Evolutionary conservation across 176 grass and related monocot genomes (phyloP).

Genomic region (Aegilops bicornis): DNA sequence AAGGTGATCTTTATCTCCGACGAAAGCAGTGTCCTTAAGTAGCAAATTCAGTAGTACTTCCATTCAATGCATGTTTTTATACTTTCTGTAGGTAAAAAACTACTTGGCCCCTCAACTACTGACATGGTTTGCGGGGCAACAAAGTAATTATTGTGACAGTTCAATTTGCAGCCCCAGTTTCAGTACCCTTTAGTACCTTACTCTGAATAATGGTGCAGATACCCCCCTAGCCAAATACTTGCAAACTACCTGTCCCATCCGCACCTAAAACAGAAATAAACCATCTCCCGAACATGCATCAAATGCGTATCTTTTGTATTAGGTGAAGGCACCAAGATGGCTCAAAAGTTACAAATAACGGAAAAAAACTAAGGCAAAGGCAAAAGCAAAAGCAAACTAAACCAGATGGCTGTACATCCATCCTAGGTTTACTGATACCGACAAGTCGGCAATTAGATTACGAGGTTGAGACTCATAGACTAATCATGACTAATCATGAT

Average conservation of each 20-base stretch:
- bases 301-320: background rate
- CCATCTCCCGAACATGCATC: background rate
- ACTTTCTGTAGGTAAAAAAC: background rate
- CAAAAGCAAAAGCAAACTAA: no score
- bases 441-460: no score
- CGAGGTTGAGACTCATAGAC: no score
- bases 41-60: constrained; percentile 5
- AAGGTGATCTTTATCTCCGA: constrained; percentile 54
- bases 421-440: no score
- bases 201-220: background rate
- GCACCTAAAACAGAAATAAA: background rate
- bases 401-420: no score
- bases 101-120: background rate
- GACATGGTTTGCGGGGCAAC: background rate
- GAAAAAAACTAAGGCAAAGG: no score
- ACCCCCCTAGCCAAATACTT: background rate
- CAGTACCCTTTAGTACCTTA: background rate
- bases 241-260: background rate
- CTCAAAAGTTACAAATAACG: no score
- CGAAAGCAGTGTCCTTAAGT: background rate
- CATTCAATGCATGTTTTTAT: constrained; percentile 15
- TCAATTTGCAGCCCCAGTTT: background rate
- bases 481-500: no score
- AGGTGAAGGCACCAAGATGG: no score
- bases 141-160: background rate